These are phyloP conservation scores for Pleurotus citrinopileatus DNA, from an alignment of 768 basidiomycete genomes.

Conservation along the genomic window DNA sequence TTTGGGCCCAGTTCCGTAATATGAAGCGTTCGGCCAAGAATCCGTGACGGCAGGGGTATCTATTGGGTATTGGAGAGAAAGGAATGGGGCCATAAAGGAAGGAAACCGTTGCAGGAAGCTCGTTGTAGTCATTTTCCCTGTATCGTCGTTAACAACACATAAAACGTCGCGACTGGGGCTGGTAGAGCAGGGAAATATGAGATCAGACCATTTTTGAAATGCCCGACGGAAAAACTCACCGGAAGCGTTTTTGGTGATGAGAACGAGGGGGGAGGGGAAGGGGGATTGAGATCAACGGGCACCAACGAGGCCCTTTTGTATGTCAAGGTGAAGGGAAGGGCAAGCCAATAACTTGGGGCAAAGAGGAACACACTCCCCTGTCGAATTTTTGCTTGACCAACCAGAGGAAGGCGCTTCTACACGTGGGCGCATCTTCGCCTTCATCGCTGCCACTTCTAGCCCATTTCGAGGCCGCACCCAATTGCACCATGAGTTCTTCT, in stretches of 20 bases:
- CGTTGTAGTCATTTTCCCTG: not conserved
- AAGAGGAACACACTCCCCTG: not conserved
- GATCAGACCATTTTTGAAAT: not conserved
- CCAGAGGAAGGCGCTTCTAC: not conserved
- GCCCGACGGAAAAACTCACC: not conserved
- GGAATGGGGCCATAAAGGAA: conserved; percentile 61
- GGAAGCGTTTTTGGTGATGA: not conserved
- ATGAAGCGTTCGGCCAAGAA: conserved; percentile 66
- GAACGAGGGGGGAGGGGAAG: not conserved
- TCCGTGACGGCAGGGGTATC: conserved; percentile 54
- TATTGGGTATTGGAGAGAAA: conserved; percentile 70
- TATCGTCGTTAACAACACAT: conserved; percentile 7
- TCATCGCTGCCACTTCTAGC: conserved; percentile 8
- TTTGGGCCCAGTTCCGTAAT: conserved; percentile 70
- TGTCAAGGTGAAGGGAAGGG: not conserved
- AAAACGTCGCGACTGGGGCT: not conserved
- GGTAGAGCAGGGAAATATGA: not conserved
- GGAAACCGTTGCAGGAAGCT: conserved; percentile 36
- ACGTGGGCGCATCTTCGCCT: conserved; percentile 22
- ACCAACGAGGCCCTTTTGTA: not conserved
- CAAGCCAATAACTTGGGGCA: not conserved
- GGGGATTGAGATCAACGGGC: not conserved
- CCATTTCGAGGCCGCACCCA: conserved; percentile 15
- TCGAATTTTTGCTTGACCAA: not conserved
- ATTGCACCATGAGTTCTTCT: conserved; percentile 39